Evolutionary conservation across 2,329 filamentous ascomycete species (phyloP).

Genomic region (Botrytis aclada): DNA sequence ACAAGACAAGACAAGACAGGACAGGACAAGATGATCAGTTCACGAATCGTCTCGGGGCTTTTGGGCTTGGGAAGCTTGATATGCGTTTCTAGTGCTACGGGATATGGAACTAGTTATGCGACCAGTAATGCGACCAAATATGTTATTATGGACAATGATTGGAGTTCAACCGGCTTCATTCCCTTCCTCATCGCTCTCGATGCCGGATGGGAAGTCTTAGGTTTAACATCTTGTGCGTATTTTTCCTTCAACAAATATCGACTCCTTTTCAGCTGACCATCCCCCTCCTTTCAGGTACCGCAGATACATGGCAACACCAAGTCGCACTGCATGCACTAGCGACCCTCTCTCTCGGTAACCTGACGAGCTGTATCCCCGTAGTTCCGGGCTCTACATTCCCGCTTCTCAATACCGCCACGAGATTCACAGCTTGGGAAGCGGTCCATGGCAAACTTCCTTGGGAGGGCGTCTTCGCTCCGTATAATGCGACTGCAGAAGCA

Average conservation of each 20-base stretch:
- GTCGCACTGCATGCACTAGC: constrained; percentile 46
- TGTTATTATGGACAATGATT: constrained; percentile 40
- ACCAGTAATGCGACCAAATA: constrained; percentile 5
- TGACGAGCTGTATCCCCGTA: constrained; percentile 47
- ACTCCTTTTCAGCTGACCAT: background rate
- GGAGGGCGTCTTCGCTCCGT: constrained; percentile 45
- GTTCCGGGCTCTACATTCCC: constrained; percentile 47
- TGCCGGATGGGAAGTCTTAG: constrained; percentile 45
- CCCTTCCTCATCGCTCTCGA: constrained; percentile 46
- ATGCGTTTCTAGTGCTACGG: background rate
- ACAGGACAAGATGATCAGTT: background rate
- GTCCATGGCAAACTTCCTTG: constrained; percentile 46
- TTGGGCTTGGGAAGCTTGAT: background rate
- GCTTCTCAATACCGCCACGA: constrained; percentile 45
- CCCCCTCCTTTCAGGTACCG: constrained; percentile 35
- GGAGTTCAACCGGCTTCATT: constrained; percentile 43
- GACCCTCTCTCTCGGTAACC: constrained; percentile 45
- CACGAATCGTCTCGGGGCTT: background rate
- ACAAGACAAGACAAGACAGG: background rate
- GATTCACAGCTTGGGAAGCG: constrained; percentile 45
- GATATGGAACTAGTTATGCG: background rate
- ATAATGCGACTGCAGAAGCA: constrained; percentile 45
- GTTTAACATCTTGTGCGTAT: constrained; percentile 36
- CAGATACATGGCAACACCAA: constrained; percentile 47
- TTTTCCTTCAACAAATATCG: too few relatives aligned